Base-by-base conservation (phyloP, 371 early-diverging fungal genomes). In the Circinella minor region DNA sequence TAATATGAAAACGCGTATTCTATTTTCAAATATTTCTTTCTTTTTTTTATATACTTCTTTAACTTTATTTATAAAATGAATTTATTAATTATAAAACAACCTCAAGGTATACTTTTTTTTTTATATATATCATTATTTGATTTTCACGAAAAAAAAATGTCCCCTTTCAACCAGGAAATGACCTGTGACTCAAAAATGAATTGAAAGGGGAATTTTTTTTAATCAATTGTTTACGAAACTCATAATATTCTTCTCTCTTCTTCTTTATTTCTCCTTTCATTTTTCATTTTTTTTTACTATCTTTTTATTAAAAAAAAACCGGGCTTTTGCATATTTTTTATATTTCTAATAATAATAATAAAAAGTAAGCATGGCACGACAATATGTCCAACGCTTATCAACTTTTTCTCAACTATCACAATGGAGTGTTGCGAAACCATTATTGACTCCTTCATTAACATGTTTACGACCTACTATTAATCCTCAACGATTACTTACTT, bases 381-480 rank as follows among this genome's bases (percentile, higher is more conserved):
- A 72, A 37, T 76, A 76, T 51, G 62, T 72, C 20, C 73, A 76
- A 43, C 67, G 73, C 6, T 61, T 76, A 48, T 69, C 72, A 18
- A 65, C 69, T 15, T 59, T 67, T 18, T 71, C 75, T 15, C 74
- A 74, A 37, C 36, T 75, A 8, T 43, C 67, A 13, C 71, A 68
- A 47, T 61, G 55, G 43, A 38, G 48, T 15, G 57, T 69, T 20
- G 39, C 73, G 4, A 73, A 73, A 47, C 51, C 68, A 1, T 60
- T 68, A 20, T 55, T 73, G 36, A 61, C 66, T 15, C 73, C 73
- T 17, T 64, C 73, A 20, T 39, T 67, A 34, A 39, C 63, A 8
- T 72, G 57, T 49, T 55, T 76, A 14, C 72, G 73, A 34, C 73
- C 76, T 1, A 62, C 70, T 14, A 14, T 70, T 38, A 66, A 67